Evolutionary conservation across 306 rosid genomes (phyloP), one percentile per base, ranked within the genome.

Genomic region (Trifolium dubium): DNA sequence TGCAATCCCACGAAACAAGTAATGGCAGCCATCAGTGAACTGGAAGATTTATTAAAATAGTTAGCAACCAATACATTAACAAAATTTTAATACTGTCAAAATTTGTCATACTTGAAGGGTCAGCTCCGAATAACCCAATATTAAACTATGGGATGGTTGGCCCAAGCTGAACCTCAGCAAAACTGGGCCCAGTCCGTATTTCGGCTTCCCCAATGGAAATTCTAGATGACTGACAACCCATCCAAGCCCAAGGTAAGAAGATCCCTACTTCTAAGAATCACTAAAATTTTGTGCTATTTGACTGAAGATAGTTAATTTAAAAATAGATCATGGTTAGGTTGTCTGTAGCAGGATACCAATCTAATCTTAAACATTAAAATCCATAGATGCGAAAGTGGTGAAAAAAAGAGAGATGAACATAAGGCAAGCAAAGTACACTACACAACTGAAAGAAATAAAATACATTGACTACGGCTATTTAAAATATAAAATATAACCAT

Each of bases 11-110:
- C 13, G 46, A 85, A 87, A 79, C 97, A 91, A 29, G 94, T 91
- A 79, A 89, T 64, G 18, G 92, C 82, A 72, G 90, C 94, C 97
- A 91, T 88, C 82, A 91, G 72, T 73, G 94, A 91, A 80, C 94
- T 91, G 85, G 46, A 83, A 85, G n/a, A 66, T 76, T 67, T 50
- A 41, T 75, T 64, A 69, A 77, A 73, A 77, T 41, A 47, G 77
- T 80, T 35, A 79, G 79, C 72, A 75, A 66, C 41, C 55, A 74
- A 71, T 12, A 43, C 53, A 81, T 64, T 12, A n/a, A 66, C 12
- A 17, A 34, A 47, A 41, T 55, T 39, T 62, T 47, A 58, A 74
- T 29, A 17, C 41, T 40, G 63, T 80, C 53, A 62, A 76, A 76
- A 32, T 40, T 7, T 15, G 51, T 23, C 32, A 30, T 43, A 65